Percentiles rank a stretch among this genome's conserved stretches.
Conservation (phyloP, 192 early-diverging fungal genomes). For the Backusella tarrabulga region DNA sequence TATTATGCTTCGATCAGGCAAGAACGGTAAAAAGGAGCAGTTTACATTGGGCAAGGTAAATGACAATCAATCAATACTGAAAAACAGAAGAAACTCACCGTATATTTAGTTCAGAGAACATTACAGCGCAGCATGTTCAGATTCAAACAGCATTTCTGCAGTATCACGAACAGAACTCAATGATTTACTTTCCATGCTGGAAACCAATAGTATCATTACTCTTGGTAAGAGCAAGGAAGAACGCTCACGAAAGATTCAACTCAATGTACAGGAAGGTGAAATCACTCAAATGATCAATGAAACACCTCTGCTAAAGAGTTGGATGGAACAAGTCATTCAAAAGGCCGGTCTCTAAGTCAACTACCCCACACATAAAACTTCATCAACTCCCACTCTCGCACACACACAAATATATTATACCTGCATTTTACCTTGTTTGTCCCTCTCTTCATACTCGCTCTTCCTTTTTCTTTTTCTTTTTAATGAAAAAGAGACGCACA, state of each 20-base stretch:
- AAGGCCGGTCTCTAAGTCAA: not conserved
- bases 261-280: conserved; percentile 26
- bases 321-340: conserved; percentile 3
- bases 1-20: conserved; percentile 38
- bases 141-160: conserved; percentile 51
- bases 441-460: not conserved
- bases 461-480: not conserved
- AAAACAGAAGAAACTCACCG: not conserved
- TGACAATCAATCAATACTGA: not conserved
- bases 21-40: conserved; percentile 44
- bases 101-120: conserved; percentile 52
- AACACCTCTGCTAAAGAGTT: not conserved
- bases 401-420: not conserved
- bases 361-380: not conserved
- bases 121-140: conserved; percentile 55
- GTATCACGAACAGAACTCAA: conserved; percentile 75
- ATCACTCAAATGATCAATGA: conserved; percentile 23
- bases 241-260: conserved; percentile 31
- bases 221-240: conserved; percentile 44
- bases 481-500: not conserved
- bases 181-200: conserved; percentile 72
- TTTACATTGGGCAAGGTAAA: conserved; percentile 50
- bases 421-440: conserved; percentile 4
- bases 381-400: not conserved
- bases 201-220: conserved; percentile 66